Evolutionary conservation across 2,329 filamentous ascomycete genomes (phyloP), one percentile per base, ranked within the genome.

Genomic region (Aspergillus bombycis): DNA sequence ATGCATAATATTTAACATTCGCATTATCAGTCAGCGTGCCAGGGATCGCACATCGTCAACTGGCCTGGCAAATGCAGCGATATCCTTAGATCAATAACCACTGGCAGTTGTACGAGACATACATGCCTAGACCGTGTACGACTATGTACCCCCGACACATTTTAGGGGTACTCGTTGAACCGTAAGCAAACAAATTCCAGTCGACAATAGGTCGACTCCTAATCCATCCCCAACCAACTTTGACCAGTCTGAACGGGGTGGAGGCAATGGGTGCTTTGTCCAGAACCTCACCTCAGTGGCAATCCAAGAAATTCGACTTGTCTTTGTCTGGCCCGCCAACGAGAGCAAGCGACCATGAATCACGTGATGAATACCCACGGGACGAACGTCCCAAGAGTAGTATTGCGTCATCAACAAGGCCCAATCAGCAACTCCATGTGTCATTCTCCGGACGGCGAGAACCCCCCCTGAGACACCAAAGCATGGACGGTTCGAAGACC

Each of bases 381-480:
- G 54, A 60, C 62, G 52, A 38, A 28, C 8, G 48, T 45, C 30
- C 50, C 48, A n/a, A n/a, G n/a, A n/a, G 60, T 46, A 50, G 46
- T 50, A 67, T 70, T 70, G 67, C 68, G 66, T 70, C 68, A 70
- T 68, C 64, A 48, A 7, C 30, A 14, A 32, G 28, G 23, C 30
- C 66, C 68, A 70, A 69, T 69, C 60, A 69, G 45, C 32, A 52
- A 23, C 28, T 28, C 12, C 46, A 46, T 21, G 45, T 56, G 58
- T 63, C 61, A 62, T 50, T 64, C 48, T 60, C 55, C 61, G 46
- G 50, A 62, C 46, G 45, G 60, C 65, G 61, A 61, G 45, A 32
- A 54, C 57, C 56, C 64, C 64, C 26, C 64, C 64, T 66, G 60
- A 66, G 60, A 66, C 14, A 50, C 41, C 38, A 58, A 48, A 57